phyloP scores from a whole-genome alignment of 306 rosid species.

The Potentilla sterilis region DNA sequence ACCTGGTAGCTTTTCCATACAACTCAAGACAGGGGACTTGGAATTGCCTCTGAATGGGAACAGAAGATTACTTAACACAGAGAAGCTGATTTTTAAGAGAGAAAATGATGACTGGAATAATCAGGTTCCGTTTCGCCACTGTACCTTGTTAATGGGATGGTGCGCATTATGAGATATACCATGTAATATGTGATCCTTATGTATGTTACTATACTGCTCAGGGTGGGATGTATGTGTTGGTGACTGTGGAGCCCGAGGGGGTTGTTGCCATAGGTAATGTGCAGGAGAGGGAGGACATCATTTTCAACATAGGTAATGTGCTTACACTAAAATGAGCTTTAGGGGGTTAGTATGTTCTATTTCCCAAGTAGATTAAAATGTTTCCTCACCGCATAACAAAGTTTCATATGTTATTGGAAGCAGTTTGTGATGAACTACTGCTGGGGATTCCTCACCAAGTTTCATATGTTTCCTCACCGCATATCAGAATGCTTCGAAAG shows the following conservation, averaged over 20 bases:
- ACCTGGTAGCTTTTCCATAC: constrained; percentile 70
- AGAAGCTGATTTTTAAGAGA: constrained; percentile 59
- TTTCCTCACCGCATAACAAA: not conserved
- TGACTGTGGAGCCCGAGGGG: constrained; percentile 81
- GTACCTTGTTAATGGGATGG: not conserved
- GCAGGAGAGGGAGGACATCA: constrained; percentile 54
- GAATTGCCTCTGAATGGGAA: constrained; percentile 32
- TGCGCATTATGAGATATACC: not conserved
- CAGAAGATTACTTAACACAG: constrained; percentile 86
- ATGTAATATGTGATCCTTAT: not conserved
- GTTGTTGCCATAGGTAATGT: constrained; percentile 62
- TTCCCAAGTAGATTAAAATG: not conserved
- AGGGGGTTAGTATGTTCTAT: not conserved
- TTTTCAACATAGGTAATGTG: constrained; percentile 74
- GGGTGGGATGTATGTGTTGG: constrained; percentile 47
- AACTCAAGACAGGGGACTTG: constrained; percentile 51
- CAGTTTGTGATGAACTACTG: constrained; percentile 80
- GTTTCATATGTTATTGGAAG: not conserved
- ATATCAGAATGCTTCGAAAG: constrained; percentile 41
- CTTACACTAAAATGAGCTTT: too few species aligned
- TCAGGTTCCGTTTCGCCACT: constrained; percentile 40
- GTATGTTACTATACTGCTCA: constrained; percentile 23
- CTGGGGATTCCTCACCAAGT: constrained; percentile 71
- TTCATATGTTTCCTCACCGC: too few species aligned
- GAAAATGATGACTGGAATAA: constrained; percentile 25